Percentiles rank a stretch among this genome's conserved stretches.
Conservation (phyloP, 2,329 filamentous ascomycete genomes). For the Neonectria sp. region DNA sequence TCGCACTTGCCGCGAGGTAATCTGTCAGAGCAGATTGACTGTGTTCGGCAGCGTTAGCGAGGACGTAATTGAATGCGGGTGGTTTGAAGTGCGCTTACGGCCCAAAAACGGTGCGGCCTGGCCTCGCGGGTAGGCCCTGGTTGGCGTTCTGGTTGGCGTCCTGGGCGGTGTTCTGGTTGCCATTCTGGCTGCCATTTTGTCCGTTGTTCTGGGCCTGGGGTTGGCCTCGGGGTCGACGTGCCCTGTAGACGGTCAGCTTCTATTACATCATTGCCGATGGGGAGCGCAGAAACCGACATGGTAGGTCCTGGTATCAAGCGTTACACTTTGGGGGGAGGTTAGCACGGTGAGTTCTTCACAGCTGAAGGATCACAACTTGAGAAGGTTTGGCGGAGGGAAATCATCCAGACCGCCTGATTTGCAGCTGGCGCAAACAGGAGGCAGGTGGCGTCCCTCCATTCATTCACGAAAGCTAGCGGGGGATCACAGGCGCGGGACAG, state of each 20-base stretch:
- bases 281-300: conserved; percentile 32
- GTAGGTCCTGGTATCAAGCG: conserved; percentile 1
- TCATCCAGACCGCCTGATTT: conserved; percentile 22
- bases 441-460: conserved; percentile 42
- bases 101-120: conserved; percentile 55
- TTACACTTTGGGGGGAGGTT: neutral
- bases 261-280: conserved; percentile 4
- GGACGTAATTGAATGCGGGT: neutral
- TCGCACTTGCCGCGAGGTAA: conserved; percentile 62
- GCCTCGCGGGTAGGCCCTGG: conserved; percentile 32
- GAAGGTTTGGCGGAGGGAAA: conserved; percentile 8
- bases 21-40: conserved; percentile 69
- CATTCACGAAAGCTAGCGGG: conserved; percentile 23
- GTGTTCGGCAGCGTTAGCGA: conserved; percentile 24
- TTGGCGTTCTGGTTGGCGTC: neutral
- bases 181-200: conserved; percentile 34
- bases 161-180: conserved; percentile 20
- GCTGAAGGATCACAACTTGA: conserved; percentile 4
- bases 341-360: neutral
- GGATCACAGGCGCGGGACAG: conserved; percentile 41
- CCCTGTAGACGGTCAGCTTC: conserved; percentile 38
- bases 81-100: conserved; percentile 51
- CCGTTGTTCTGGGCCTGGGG: conserved; percentile 18
- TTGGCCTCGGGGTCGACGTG: conserved; percentile 29
- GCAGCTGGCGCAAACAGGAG: conserved; percentile 40